A percentile compares a stretch with the other conserved stretches of the same genome.
phyloP scores from a whole-genome alignment of 2,329 filamentous ascomycete species.

The Colletotrichum shisoi region DNA sequence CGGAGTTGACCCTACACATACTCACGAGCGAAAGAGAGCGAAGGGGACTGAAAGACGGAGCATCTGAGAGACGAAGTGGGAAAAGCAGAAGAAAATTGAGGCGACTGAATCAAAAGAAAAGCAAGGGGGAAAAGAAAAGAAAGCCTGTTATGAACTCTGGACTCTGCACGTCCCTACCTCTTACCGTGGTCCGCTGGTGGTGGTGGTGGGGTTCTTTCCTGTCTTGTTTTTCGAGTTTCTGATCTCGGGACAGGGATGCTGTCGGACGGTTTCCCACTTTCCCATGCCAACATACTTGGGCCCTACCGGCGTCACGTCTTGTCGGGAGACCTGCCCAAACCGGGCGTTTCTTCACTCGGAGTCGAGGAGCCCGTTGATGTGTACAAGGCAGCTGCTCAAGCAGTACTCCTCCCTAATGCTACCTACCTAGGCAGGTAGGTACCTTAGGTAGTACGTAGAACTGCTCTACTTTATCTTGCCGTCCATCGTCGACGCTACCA shows the following conservation, averaged over 20 bases:
- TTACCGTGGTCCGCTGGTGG: neutral
- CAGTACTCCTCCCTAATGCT: neutral
- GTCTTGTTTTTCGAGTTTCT: neutral
- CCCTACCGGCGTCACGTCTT: slow-evolving; percentile 3
- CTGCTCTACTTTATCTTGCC: neutral
- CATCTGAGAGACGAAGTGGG: neutral
- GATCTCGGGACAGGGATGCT: slow-evolving; percentile 7
- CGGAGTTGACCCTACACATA: neutral
- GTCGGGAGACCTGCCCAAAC: slow-evolving; percentile 9
- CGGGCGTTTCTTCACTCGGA: neutral
- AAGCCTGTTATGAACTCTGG: neutral
- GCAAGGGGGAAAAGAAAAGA: too few relatives aligned
- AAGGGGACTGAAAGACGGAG: neutral
- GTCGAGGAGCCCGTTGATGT: too few relatives aligned
- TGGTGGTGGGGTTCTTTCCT: neutral
- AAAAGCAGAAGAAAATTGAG: too few relatives aligned
- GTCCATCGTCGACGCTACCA: neutral
- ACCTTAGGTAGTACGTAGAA: neutral
- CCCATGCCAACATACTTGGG: too few relatives aligned
- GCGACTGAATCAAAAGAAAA: too few relatives aligned
- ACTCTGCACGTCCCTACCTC: neutral
- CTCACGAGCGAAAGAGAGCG: too few relatives aligned
- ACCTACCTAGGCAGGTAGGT: neutral
- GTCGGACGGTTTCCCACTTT: neutral
- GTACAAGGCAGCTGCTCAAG: neutral